Percentiles rank a stretch among this genome's conserved stretches.
Evolutionary conservation across 163 green algal genomes (phyloP).

Genomic region (Scenedesmus sp.): DNA sequence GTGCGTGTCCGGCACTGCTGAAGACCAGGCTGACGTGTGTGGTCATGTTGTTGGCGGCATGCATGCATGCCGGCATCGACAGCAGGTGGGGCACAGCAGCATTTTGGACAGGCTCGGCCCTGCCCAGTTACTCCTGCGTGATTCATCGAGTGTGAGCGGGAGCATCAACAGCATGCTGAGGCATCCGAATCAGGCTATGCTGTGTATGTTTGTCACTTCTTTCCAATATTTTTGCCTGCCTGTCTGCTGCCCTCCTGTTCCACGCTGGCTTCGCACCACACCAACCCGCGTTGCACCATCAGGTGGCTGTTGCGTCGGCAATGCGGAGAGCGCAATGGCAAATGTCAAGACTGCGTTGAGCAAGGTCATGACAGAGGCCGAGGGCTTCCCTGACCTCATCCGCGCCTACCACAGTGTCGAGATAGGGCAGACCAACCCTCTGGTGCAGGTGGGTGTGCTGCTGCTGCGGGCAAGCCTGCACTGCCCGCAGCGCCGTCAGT

Average conservation of each 20-base stretch:
- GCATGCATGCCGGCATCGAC: no score
- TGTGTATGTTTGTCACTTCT: background rate
- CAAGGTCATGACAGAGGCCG: background rate
- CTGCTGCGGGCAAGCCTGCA: background rate
- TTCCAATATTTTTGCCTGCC: background rate
- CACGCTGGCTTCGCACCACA: background rate
- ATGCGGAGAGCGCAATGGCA: background rate
- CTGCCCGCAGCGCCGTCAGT: background rate
- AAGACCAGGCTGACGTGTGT: no score
- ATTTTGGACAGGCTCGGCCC: no score
- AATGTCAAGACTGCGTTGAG: background rate
- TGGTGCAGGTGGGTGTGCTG: background rate
- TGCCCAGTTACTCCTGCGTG: no score
- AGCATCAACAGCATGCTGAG: no score
- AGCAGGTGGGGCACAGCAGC: no score
- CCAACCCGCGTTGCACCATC: background rate
- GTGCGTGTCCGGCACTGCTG: no score
- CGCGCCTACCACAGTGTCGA: background rate
- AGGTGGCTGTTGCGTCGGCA: background rate
- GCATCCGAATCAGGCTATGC: no score
- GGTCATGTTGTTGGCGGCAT: no score
- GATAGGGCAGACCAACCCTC: background rate
- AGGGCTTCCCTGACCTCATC: slow-evolving; percentile 43
- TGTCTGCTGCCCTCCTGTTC: background rate
- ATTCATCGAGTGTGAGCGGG: no score